phyloP scores from a whole-genome alignment of 2,329 filamentous ascomycete species.

The Fusarium anguioides region DNA sequence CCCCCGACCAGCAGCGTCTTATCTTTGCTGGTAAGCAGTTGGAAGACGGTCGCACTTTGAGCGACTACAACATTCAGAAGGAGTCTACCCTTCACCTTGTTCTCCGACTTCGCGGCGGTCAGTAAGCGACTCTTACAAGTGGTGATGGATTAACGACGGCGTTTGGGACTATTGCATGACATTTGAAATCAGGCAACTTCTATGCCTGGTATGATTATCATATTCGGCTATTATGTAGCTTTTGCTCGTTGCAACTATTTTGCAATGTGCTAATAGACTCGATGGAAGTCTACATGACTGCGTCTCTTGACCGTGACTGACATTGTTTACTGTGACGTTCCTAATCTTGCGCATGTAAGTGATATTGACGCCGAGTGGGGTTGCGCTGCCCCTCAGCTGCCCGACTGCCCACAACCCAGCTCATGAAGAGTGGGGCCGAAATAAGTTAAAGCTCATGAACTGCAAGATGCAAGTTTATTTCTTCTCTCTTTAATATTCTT shows the following conservation, averaged over 20 bases:
- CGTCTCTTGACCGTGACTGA: not conserved
- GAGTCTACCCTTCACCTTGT: constrained; percentile 88
- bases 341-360: not conserved
- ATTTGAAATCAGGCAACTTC: constrained; percentile 32
- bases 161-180: constrained; percentile 41
- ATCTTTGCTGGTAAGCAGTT: constrained; percentile 98
- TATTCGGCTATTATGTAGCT: constrained; percentile 38
- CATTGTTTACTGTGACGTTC: not conserved
- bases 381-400: constrained; percentile 20
- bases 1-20: constrained; percentile 93
- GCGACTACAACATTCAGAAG: constrained; percentile 97
- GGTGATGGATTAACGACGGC: constrained; percentile 67
- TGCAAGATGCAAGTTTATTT: constrained; percentile 1
- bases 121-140: constrained; percentile 41
- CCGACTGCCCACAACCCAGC: constrained; percentile 1
- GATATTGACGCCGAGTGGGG: constrained; percentile 5
- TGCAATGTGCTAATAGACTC: constrained; percentile 38
- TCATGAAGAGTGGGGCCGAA: constrained; percentile 33
- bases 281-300: constrained; percentile 27
- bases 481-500: constrained; percentile 8
- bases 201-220: constrained; percentile 32
- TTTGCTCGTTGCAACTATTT: constrained; percentile 10
- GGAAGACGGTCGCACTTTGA: constrained; percentile 89
- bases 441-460: constrained; percentile 25
- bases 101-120: constrained; percentile 88